These are phyloP conservation scores for Karstenula rhodostoma DNA, from an alignment of 2,329 filamentous ascomycete genomes.

Conservation along the genomic window DNA sequence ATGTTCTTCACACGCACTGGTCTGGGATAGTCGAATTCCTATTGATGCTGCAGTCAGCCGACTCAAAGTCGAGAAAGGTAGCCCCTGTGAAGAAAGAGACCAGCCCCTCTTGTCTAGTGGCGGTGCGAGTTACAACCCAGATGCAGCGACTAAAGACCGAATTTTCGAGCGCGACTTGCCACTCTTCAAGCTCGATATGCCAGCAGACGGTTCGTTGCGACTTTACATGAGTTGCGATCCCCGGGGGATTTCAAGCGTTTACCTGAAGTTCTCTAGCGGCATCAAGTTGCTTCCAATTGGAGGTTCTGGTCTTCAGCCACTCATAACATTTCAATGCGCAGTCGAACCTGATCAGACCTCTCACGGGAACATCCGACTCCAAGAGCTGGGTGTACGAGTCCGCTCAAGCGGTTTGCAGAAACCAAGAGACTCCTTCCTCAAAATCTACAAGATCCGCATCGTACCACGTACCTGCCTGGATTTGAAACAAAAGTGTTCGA, in stretches of 20 bases:
- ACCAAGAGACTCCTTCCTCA: constrained; percentile 8
- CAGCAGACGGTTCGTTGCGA: constrained; percentile 32
- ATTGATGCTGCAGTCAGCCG: constrained; percentile 23
- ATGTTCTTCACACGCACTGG: constrained; percentile 9
- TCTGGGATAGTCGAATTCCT: neutral
- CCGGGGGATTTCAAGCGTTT: constrained; percentile 18
- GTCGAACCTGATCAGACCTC: neutral
- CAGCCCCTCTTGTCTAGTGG: constrained; percentile 31
- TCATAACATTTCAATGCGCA: neutral
- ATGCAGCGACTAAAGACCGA: neutral
- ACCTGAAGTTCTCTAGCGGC: constrained; percentile 24
- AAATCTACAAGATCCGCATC: constrained; percentile 30
- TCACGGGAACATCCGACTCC: constrained; percentile 18
- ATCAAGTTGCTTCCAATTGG: constrained; percentile 12
- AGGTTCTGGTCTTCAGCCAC: neutral
- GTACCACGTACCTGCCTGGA: constrained; percentile 9
- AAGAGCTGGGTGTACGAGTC: constrained; percentile 37
- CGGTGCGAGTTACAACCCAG: constrained; percentile 5
- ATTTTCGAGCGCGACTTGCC: constrained; percentile 26
- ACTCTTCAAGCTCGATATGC: constrained; percentile 47
- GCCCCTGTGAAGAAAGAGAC: constrained; percentile 11
- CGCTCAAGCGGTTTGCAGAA: constrained; percentile 8
- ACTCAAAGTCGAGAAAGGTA: constrained; percentile 4
- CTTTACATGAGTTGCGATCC: constrained; percentile 24
- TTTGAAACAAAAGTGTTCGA: neutral